Conservation (phyloP, 2,329 filamentous ascomycete genomes). For the Exophiala lecanii-corni region DNA sequence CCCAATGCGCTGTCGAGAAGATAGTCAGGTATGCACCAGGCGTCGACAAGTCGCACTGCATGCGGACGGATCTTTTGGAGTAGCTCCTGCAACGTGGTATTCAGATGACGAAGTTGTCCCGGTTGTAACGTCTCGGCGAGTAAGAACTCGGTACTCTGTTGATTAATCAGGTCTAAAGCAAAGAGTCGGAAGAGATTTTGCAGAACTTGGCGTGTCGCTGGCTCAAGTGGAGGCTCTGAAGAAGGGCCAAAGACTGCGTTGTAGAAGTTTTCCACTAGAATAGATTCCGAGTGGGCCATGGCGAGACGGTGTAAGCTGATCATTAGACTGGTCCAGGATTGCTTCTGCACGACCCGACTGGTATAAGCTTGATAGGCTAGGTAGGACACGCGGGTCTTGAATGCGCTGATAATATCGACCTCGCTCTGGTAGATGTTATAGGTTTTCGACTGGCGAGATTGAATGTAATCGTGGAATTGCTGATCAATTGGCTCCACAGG, state of each 20-base stretch:
- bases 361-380: conserved; percentile 70
- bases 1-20: conserved; percentile 63
- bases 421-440: conserved; percentile 67
- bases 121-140: conserved; percentile 58
- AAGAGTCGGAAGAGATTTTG: conserved; percentile 63
- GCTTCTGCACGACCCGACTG: conserved; percentile 68
- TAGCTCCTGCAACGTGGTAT: conserved; percentile 46
- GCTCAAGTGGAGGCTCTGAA: conserved; percentile 52
- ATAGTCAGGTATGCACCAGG: conserved; percentile 74
- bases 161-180: conserved; percentile 61
- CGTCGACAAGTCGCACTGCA: conserved; percentile 64
- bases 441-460: conserved; percentile 62
- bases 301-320: conserved; percentile 72
- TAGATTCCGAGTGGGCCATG: conserved; percentile 69
- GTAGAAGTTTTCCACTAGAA: conserved; percentile 76
- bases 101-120: conserved; percentile 28
- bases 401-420: conserved; percentile 65
- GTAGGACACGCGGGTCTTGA: conserved; percentile 68
- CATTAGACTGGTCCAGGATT: conserved; percentile 69
- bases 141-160: conserved; percentile 68
- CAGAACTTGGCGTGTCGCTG: conserved; percentile 54
- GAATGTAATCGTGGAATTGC: conserved; percentile 61
- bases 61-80: conserved; percentile 68
- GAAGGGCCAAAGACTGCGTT: conserved; percentile 53
- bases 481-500: conserved; percentile 55